phyloP scores from a whole-genome alignment of 768 basidiomycete species.

The Podaxis sp. region DNA sequence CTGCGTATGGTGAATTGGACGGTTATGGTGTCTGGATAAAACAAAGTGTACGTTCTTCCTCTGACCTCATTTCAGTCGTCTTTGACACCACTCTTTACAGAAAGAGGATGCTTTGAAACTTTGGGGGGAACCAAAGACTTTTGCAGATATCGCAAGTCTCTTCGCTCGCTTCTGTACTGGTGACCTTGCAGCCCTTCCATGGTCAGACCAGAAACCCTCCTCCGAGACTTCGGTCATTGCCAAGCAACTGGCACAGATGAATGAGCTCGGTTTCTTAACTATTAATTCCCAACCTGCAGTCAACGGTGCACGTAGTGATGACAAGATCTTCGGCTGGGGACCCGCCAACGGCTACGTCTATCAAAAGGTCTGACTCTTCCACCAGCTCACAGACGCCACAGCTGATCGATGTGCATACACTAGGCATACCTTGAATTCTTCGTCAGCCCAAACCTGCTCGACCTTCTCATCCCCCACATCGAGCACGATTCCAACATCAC shows the following conservation, averaged over 20 bases:
- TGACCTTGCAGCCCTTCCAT: conserved; percentile 77
- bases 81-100: conserved; percentile 31
- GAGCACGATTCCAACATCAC: conserved; percentile 86
- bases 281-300: conserved; percentile 98
- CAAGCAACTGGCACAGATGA: conserved; percentile 75
- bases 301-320: conserved; percentile 81
- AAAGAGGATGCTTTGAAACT: conserved; percentile 82
- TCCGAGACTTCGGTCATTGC: conserved; percentile 82
- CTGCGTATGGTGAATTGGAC: conserved; percentile 97
- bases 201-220: conserved; percentile 89
- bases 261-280: conserved; percentile 88
- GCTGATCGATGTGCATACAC: conserved; percentile 6
- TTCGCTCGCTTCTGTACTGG: conserved; percentile 83
- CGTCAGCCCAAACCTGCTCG: conserved; percentile 70
- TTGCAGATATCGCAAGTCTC: conserved; percentile 62
- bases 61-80: conserved; percentile 1
- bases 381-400: not conserved
- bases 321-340: conserved; percentile 90
- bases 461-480: conserved; percentile 71
- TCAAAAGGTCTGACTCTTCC: conserved; percentile 63
- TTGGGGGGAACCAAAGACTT: conserved; percentile 78
- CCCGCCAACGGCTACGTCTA: conserved; percentile 92
- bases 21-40: conserved; percentile 94
- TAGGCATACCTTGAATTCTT: conserved; percentile 98
- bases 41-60: conserved; percentile 53